Percentiles rank a stretch among this genome's conserved stretches.
Conservation (phyloP, 176 grass and related monocot species). For the Alloteropsis semialata region DNA sequence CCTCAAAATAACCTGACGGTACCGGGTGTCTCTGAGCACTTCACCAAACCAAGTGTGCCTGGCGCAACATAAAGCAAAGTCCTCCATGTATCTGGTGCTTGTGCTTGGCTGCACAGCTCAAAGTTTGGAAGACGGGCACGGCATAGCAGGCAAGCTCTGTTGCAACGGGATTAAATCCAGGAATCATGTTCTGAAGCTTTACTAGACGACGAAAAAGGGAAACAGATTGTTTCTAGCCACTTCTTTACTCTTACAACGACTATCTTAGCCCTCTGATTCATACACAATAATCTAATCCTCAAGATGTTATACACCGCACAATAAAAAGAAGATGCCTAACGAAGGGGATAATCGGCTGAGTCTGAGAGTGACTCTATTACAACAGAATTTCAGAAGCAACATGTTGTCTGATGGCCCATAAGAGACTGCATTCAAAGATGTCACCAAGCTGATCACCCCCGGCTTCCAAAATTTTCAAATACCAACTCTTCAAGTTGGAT, state of each 20-base stretch:
- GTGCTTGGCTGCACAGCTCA: neutral
- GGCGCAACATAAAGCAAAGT: neutral
- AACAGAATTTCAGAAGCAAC: slow-evolving; percentile 8
- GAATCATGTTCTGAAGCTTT: neutral
- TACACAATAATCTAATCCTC: slow-evolving; percentile 22
- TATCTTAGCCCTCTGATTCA: neutral
- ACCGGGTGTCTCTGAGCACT: neutral
- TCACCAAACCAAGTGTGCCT: neutral
- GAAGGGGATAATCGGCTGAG: neutral
- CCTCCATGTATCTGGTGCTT: neutral
- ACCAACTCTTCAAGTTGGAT: slow-evolving; percentile 10
- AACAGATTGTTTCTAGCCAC: slow-evolving; percentile 32
- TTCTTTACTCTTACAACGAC: slow-evolving; percentile 24
- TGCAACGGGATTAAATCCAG: neutral
- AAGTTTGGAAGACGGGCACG: neutral
- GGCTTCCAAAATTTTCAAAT: slow-evolving; percentile 20
- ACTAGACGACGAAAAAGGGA: neutral
- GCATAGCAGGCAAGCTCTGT: neutral
- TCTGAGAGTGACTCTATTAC: neutral
- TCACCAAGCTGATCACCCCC: neutral
- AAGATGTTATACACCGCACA: slow-evolving; percentile 11
- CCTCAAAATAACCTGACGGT: neutral
- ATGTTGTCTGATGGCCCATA: neutral
- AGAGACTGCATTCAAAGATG: neutral
- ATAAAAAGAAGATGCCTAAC: slow-evolving; percentile 8